Conservation (phyloP, 106 monocot genomes). For the Platanthera guangdongensis region DNA sequence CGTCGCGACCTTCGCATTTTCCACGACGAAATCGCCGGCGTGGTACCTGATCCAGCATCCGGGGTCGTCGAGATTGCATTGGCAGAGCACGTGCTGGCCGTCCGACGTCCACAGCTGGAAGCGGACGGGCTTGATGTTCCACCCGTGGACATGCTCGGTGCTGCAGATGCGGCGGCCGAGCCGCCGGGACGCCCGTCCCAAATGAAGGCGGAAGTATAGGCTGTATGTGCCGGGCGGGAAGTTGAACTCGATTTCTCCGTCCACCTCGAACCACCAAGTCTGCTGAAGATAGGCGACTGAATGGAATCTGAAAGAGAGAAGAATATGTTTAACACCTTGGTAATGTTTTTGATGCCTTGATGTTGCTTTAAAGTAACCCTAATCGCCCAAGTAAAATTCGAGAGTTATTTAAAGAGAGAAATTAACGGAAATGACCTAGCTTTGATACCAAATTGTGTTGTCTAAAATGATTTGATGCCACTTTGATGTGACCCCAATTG, state of each 20-base stretch:
- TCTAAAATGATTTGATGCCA: too few species aligned
- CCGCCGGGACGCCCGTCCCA: conserved; percentile 23
- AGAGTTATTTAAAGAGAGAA: too few species aligned
- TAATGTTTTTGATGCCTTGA: too few species aligned
- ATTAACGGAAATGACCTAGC: too few species aligned
- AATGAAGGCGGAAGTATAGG: conserved; percentile 37
- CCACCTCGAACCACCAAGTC: conserved; percentile 44
- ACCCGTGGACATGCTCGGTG: conserved; percentile 37
- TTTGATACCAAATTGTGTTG: too few species aligned
- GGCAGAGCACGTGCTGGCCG: conserved; percentile 26
- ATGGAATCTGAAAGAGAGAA: conserved; percentile 22
- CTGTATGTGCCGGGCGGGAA: conserved; percentile 39
- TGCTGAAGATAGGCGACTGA: conserved; percentile 41
- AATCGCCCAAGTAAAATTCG: too few species aligned
- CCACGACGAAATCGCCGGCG: conserved; percentile 39
- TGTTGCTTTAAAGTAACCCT: too few species aligned
- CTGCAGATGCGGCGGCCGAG: conserved; percentile 26
- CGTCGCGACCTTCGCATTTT: conserved; percentile 8
- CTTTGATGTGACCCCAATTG: too few species aligned
- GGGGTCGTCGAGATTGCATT: conserved; percentile 23
- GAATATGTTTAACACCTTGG: too few species aligned
- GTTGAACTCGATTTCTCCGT: conserved; percentile 37
- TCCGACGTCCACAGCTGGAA: conserved; percentile 43
- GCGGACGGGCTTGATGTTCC: conserved; percentile 33
- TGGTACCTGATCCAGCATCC: conserved; percentile 32